These are phyloP conservation scores for Carex sylvatica DNA, from an alignment of 202 grass and related monocot species.

Conservation along the genomic window DNA sequence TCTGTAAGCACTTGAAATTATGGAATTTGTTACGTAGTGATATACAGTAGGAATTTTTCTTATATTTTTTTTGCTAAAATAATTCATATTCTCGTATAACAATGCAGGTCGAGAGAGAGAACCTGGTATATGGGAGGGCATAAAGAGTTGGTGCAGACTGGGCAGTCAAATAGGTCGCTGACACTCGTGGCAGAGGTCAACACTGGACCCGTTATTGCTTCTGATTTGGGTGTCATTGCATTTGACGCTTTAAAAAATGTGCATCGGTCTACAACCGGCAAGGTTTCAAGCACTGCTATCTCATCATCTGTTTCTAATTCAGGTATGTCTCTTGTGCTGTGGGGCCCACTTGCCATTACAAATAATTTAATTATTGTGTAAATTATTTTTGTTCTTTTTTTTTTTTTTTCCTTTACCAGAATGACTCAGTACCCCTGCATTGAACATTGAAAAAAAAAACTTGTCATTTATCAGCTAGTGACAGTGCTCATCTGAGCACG, in stretches of 20 bases:
- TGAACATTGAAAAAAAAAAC: background rate
- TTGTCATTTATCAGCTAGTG: background rate
- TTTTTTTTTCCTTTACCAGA: background rate
- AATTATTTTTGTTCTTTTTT: background rate
- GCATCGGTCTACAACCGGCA: constrained; percentile 18
- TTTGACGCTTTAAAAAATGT: constrained; percentile 29
- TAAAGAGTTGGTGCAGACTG: constrained; percentile 90
- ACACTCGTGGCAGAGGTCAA: constrained; percentile 52
- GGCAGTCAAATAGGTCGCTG: constrained; percentile 84
- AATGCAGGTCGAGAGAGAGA: constrained; percentile 8
- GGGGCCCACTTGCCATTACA: constrained; percentile 12
- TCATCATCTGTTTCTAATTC: constrained; percentile 30
- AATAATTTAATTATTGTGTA: background rate
- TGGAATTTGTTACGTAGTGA: background rate
- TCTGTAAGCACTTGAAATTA: background rate
- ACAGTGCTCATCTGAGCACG: background rate
- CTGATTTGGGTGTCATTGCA: constrained; percentile 14
- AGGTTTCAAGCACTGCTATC: background rate
- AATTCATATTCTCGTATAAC: background rate
- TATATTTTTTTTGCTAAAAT: background rate
- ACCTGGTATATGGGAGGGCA: constrained; percentile 95
- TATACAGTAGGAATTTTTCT: background rate
- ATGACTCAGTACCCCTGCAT: background rate
- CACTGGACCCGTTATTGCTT: background rate
- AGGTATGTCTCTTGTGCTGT: constrained; percentile 20